Evolutionary conservation across 1,139 yeast species (phyloP).

Genomic region (Nadsonia commutata): DNA sequence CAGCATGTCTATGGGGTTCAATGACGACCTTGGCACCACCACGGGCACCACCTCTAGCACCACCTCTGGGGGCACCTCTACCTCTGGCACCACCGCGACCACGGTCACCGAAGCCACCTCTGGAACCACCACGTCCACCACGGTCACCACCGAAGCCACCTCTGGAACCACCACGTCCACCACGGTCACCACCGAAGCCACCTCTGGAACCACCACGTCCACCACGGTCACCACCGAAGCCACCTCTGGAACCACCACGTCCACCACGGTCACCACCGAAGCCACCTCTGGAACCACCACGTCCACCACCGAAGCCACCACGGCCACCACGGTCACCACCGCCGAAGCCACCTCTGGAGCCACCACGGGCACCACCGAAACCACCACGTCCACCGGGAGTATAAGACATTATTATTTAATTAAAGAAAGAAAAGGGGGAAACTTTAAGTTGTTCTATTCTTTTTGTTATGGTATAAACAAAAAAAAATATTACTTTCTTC

Average conservation of each 20-base stretch:
- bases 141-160: slow-evolving; percentile 22
- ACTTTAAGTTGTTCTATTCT: neutral
- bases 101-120: slow-evolving; percentile 27
- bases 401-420: slow-evolving; percentile 32
- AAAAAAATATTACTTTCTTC: slow-evolving; percentile 1
- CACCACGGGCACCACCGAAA: slow-evolving; percentile 26
- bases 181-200: slow-evolving; percentile 17
- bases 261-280: slow-evolving; percentile 16
- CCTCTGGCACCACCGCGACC: slow-evolving; percentile 53
- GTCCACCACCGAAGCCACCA: slow-evolving; percentile 24
- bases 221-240: slow-evolving; percentile 23
- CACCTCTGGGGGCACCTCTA: slow-evolving; percentile 55
- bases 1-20: slow-evolving; percentile 95
- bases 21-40: slow-evolving; percentile 94
- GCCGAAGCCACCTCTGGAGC: slow-evolving; percentile 30
- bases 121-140: slow-evolving; percentile 23
- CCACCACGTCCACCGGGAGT: slow-evolving; percentile 29
- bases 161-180: slow-evolving; percentile 18
- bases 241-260: slow-evolving; percentile 23
- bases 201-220: slow-evolving; percentile 28
- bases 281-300: slow-evolving; percentile 19
- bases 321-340: slow-evolving; percentile 23
- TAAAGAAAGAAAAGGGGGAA: neutral
- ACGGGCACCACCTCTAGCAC: slow-evolving; percentile 70
- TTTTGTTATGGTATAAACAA: slow-evolving; percentile 1